These are phyloP conservation scores for Periconia sp. DNA, from an alignment of 2,329 filamentous ascomycete species.

Conservation along the genomic window DNA sequence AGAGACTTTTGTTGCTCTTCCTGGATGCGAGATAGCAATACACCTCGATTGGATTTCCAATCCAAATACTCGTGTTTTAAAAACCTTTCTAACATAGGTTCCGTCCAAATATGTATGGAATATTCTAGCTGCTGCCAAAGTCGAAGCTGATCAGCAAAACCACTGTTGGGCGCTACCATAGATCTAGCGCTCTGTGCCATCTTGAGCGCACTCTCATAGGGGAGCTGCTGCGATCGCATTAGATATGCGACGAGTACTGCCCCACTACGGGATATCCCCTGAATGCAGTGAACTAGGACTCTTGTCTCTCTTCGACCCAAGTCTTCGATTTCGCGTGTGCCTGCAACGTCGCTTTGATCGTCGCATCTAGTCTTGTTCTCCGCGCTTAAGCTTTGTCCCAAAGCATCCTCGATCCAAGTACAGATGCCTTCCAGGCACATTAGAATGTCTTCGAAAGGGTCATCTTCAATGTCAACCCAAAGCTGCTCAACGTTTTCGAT, in stretches of 20 bases:
- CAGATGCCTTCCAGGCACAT: conserved; percentile 6
- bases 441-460: conserved; percentile 13
- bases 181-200: background rate
- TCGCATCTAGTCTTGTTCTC: background rate
- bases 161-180: background rate
- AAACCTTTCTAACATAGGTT: background rate
- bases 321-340: background rate
- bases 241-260: conserved; percentile 14
- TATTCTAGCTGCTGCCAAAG: conserved; percentile 5
- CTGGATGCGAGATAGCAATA: no score
- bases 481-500: conserved; percentile 2
- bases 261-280: conserved; percentile 15
- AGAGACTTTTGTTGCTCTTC: no score
- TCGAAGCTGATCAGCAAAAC: conserved; percentile 6
- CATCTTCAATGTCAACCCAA: conserved; percentile 13
- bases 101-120: background rate
- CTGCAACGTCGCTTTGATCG: background rate
- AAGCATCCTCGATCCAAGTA: conserved; percentile 10
- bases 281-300: conserved; percentile 14
- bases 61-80: background rate
- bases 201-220: conserved; percentile 10
- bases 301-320: background rate
- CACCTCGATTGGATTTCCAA: no score
- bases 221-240: conserved; percentile 10
- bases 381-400: background rate